These are phyloP conservation scores for Fusarium foetens DNA, from an alignment of 2,329 filamentous ascomycete species.

Conservation along the genomic window DNA sequence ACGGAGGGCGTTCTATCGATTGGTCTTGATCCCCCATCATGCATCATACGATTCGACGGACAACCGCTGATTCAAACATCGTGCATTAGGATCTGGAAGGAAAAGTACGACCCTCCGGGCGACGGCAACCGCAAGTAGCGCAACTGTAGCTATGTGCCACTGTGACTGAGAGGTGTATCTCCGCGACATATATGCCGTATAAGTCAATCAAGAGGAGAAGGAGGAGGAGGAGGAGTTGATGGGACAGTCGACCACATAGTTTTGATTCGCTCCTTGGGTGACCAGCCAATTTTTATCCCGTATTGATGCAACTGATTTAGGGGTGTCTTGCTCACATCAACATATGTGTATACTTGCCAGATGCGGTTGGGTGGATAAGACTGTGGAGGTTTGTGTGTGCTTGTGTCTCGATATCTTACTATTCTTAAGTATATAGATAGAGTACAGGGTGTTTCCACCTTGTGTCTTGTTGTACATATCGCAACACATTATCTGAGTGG, in stretches of 20 bases:
- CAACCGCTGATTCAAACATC: constrained; percentile 32
- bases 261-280: constrained; percentile 1
- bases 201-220: constrained; percentile 3
- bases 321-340: not conserved
- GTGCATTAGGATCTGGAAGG: constrained; percentile 89
- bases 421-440: constrained; percentile 27
- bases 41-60: constrained; percentile 10
- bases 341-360: not conserved
- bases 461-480: constrained; percentile 28
- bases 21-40: constrained; percentile 10
- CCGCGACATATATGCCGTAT: constrained; percentile 16
- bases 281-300: constrained; percentile 18
- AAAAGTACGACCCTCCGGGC: constrained; percentile 78
- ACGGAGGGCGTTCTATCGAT: constrained; percentile 14
- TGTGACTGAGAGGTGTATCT: constrained; percentile 12
- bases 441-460: constrained; percentile 1
- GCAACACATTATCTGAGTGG: constrained; percentile 6
- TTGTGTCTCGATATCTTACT: constrained; percentile 17
- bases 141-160: constrained; percentile 25
- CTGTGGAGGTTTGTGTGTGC: constrained; percentile 4
- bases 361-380: constrained; percentile 8
- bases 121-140: constrained; percentile 55
- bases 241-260: constrained; percentile 2
- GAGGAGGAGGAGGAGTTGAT: not conserved
- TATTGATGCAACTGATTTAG: constrained; percentile 18